Base-by-base conservation (phyloP, 306 rosid genomes). In the Prunus campanulata region DNA sequence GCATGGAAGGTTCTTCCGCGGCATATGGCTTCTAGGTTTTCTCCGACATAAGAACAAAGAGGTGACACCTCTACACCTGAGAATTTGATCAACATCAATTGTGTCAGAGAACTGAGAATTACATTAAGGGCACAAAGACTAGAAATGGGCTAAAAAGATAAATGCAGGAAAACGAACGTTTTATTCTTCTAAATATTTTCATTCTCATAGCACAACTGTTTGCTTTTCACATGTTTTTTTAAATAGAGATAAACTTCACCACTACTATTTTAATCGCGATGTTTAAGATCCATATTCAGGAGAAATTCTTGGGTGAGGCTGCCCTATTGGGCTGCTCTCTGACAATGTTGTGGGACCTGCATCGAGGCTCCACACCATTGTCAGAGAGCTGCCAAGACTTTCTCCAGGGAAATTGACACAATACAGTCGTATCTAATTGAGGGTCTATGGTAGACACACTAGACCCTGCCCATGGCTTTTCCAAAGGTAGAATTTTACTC, bases 1-100 rank as follows among this genome's bases (percentile, higher is more conserved):
- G 99, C 99, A 66, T 96, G 99, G 71, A 96, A 96, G 66, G 99
- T 96, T 87, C 99, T 89, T 78, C 97, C 97, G 66, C 97, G 96
- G 84, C 99, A 92, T 62, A 96, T 86, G 47, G 97, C 91, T 75
- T 96, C 99, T 46, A 96, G 90, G 83, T 92, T 92, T 81, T 96
- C 99, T 42, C 99, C 99, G 5, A 88, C 93, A 67, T 87, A 92
- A n/a, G 99, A 96, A 75, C 99, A 92, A 32, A 88, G 91, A 52
- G 99, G 97, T 24, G 99, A 96, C 25, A 96, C 98, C 82, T 96
- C 99, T 77, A 96, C 98, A 39, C 99, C 98, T 93, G 88, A 49
- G 42, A 39, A 7, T 39, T 39, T 39, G 9, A 61, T 68, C 74
- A 75, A 72, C 14, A 72, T 68, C 68, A 77, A 47, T 48, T 9